Percentiles rank a stretch among this genome's conserved stretches.
These are phyloP conservation scores for Marsdenia floribunda DNA, from an alignment of 257 asterid species.

Conservation along the genomic window DNA sequence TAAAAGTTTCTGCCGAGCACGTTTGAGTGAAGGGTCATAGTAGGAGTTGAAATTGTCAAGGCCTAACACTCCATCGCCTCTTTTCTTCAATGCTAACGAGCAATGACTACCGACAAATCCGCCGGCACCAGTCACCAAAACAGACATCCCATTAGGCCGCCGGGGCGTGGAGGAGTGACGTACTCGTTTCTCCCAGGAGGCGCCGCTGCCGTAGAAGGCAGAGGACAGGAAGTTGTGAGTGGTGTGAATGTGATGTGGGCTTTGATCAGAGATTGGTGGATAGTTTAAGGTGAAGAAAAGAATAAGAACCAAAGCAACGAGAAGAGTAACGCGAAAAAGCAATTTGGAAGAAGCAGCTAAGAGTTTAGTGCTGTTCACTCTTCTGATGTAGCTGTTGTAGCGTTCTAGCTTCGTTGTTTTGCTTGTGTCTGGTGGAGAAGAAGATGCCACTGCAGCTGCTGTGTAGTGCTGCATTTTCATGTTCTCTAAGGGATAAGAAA, in stretches of 20 bases:
- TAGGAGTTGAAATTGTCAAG: conserved; percentile 84
- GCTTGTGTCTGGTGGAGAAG: conserved; percentile 49
- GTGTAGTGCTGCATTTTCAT: conserved; percentile 37
- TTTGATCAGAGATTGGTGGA: conserved; percentile 44
- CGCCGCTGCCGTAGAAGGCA: conserved; percentile 64
- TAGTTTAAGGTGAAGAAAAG: conserved; percentile 72
- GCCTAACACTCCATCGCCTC: conserved; percentile 93
- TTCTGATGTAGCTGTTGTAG: conserved; percentile 72
- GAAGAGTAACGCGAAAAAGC: conserved; percentile 79
- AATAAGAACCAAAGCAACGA: conserved; percentile 66
- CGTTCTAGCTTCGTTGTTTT: conserved; percentile 65
- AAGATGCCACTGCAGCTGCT: conserved; percentile 26
- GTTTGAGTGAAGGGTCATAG: conserved; percentile 72
- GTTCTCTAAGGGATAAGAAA: background rate
- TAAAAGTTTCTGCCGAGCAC: conserved; percentile 54
- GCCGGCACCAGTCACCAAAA: conserved; percentile 85
- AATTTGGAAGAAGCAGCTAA: conserved; percentile 83
- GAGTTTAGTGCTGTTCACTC: conserved; percentile 65
- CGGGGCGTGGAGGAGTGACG: conserved; percentile 84
- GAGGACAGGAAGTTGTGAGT: conserved; percentile 56
- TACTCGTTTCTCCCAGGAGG: conserved; percentile 76
- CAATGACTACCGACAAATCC: conserved; percentile 92
- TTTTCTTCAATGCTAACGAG: conserved; percentile 64
- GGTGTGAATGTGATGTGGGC: conserved; percentile 37
- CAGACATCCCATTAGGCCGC: conserved; percentile 73